phyloP scores from a whole-genome alignment of 768 basidiomycete species.

The Hygrocybe coccinea region DNA sequence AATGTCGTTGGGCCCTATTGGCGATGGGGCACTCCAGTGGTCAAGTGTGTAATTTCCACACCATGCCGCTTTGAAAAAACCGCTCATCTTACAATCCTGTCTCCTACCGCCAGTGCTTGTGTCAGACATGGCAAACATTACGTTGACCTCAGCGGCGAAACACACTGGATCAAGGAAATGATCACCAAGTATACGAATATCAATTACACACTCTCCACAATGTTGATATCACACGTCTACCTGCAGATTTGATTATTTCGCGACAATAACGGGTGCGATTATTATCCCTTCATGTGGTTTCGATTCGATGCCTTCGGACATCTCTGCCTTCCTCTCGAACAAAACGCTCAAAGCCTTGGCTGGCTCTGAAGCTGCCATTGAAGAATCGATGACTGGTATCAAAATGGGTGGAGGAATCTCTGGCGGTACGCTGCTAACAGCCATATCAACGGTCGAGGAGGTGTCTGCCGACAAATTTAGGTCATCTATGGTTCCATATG shows the following conservation, averaged over 20 bases:
- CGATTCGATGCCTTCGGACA: constrained; percentile 75
- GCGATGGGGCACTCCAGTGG: constrained; percentile 67
- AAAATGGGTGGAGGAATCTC: constrained; percentile 47
- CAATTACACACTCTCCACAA: constrained; percentile 2
- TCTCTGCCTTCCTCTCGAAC: constrained; percentile 62
- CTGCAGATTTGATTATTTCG: constrained; percentile 67
- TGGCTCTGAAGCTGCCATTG: constrained; percentile 28
- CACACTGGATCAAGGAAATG: constrained; percentile 59
- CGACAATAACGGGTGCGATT: constrained; percentile 63
- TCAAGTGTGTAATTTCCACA: constrained; percentile 40
- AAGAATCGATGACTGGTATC: constrained; percentile 54
- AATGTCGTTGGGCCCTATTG: constrained; percentile 76
- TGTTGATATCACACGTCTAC: constrained; percentile 10
- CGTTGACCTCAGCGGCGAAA: constrained; percentile 78
- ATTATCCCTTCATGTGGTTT: constrained; percentile 78
- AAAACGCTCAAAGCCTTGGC: constrained; percentile 54
- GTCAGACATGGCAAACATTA: constrained; percentile 74
- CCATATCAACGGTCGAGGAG: constrained; percentile 35
- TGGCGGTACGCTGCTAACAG: constrained; percentile 57
- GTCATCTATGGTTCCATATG: constrained; percentile 30
- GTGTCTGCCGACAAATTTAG: constrained; percentile 33
- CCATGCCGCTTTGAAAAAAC: not conserved
- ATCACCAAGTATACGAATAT: constrained; percentile 47
- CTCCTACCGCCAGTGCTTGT: constrained; percentile 49
- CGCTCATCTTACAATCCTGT: too few species aligned